Percentiles rank a stretch among this genome's conserved stretches.
Evolutionary conservation across 2,329 filamentous ascomycete genomes (phyloP).

Genomic region (Thielaviopsis populi): DNA sequence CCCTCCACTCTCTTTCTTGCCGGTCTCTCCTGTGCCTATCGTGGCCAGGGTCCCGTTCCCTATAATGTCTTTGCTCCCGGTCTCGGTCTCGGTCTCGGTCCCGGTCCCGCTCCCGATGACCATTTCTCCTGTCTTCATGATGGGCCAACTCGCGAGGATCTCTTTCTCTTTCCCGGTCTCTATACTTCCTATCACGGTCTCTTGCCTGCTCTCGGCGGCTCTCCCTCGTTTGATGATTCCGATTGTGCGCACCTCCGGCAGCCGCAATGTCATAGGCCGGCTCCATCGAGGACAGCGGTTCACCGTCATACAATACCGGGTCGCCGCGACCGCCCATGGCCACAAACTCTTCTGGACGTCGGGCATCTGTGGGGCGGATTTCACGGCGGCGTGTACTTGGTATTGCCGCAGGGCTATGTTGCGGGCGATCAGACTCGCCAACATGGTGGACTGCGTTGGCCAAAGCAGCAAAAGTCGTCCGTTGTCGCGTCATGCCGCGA

Average conservation of each 20-base stretch:
- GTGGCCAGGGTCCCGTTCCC: background rate
- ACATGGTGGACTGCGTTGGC: background rate
- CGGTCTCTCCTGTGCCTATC: background rate
- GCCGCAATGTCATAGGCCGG: constrained; percentile 20
- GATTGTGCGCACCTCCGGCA: background rate
- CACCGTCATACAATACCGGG: constrained; percentile 53
- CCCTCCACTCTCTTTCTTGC: background rate
- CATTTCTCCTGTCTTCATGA: background rate
- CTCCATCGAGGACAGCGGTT: constrained; percentile 23
- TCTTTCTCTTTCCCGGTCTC: constrained; percentile 1
- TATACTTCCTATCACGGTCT: background rate
- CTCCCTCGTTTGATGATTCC: background rate
- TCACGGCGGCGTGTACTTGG: constrained; percentile 35
- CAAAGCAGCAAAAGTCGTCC: constrained; percentile 52
- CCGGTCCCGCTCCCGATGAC: background rate
- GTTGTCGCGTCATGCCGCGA: constrained; percentile 63
- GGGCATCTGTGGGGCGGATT: constrained; percentile 48
- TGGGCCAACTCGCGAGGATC: background rate
- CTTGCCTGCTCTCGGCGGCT: background rate
- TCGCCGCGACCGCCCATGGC: constrained; percentile 78
- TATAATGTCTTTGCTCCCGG: background rate
- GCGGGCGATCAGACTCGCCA: background rate
- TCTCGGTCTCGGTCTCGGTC: background rate
- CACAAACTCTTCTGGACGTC: constrained; percentile 63
- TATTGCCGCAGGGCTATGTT: constrained; percentile 9